Percentiles rank a stretch among this genome's conserved stretches.
phyloP scores from a whole-genome alignment of 2,329 filamentous ascomycete species.

The Penicillium sp. region DNA sequence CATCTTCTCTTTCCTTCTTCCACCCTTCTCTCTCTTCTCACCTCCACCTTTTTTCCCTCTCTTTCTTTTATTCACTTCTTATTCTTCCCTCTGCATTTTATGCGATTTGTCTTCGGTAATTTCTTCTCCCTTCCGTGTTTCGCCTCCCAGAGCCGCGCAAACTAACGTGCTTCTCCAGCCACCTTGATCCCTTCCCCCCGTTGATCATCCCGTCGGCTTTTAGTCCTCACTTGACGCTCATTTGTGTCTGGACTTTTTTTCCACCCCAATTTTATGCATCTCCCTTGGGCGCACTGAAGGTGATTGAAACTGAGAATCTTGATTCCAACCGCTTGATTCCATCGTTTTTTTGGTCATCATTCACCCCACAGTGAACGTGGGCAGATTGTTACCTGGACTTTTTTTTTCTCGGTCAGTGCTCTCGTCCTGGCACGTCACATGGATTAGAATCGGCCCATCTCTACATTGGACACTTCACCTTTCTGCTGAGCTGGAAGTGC shows the following conservation, averaged over 20 bases:
- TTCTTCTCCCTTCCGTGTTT: conserved; percentile 16
- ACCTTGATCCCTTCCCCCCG: conserved; percentile 39
- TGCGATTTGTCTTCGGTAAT: not conserved
- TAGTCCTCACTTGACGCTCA: conserved; percentile 22
- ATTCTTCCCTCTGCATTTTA: not conserved
- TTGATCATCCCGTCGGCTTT: conserved; percentile 23
- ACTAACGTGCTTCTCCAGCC: conserved; percentile 34
- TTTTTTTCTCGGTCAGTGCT: not conserved
- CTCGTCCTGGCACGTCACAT: not conserved
- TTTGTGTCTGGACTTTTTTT: conserved; percentile 11
- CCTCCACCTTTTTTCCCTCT: conserved; percentile 25
- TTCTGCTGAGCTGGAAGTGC: conserved; percentile 5
- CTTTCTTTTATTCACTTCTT: conserved; percentile 14
- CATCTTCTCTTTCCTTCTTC: conserved; percentile 23
- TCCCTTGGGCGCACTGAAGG: conserved; percentile 9
- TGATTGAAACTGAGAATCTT: conserved; percentile 9
- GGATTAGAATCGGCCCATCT: not conserved
- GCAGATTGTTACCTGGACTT: not conserved
- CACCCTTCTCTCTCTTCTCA: conserved; percentile 17
- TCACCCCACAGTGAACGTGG: not conserved
- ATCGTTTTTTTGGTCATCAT: conserved; percentile 9
- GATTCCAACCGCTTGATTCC: conserved; percentile 5
- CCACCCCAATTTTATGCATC: conserved; percentile 12
- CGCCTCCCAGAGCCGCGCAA: conserved; percentile 23
- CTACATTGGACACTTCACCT: not conserved